A percentile compares a stretch with the other conserved stretches of the same genome.
Evolutionary conservation across 345 rosid genomes (phyloP).

Genomic region (Leavenworthia alabamica): DNA sequence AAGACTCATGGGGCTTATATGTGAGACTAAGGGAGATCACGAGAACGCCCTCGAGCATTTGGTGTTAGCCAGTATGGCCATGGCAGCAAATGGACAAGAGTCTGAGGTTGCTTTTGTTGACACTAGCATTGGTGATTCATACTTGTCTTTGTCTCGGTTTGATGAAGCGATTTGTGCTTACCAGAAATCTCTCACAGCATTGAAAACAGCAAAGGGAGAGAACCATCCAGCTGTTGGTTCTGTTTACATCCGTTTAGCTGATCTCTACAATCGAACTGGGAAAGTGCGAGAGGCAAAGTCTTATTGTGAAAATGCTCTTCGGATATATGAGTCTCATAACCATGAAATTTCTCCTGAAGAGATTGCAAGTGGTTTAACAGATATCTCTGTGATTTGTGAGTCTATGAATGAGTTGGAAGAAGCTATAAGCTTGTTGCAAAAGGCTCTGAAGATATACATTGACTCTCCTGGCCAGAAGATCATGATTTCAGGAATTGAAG

Average conservation of each 20-base stretch:
- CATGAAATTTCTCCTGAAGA: slow-evolving; percentile 63
- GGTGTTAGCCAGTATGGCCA: slow-evolving; percentile 87
- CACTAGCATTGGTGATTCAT: slow-evolving; percentile 87
- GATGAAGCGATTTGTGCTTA: slow-evolving; percentile 84
- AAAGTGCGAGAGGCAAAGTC: slow-evolving; percentile 76
- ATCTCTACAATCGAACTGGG: slow-evolving; percentile 71
- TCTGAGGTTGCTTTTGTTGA: slow-evolving; percentile 79
- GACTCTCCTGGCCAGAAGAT: slow-evolving; percentile 72
- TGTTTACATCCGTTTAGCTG: slow-evolving; percentile 81
- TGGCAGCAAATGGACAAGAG: slow-evolving; percentile 78
- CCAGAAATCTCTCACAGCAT: slow-evolving; percentile 77
- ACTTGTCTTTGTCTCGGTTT: slow-evolving; percentile 68
- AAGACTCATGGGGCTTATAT: slow-evolving; percentile 91
- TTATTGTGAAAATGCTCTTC: slow-evolving; percentile 77
- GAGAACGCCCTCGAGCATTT: slow-evolving; percentile 86
- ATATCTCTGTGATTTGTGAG: slow-evolving; percentile 75
- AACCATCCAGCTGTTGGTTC: slow-evolving; percentile 78
- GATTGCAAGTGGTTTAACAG: slow-evolving; percentile 80
- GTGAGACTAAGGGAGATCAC: slow-evolving; percentile 77
- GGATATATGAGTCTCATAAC: slow-evolving; percentile 62
- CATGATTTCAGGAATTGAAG: slow-evolving; percentile 81
- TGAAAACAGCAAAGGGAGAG: slow-evolving; percentile 78
- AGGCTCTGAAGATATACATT: slow-evolving; percentile 60
- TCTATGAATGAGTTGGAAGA: slow-evolving; percentile 78
- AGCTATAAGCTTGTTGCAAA: slow-evolving; percentile 66